phyloP scores from a whole-genome alignment of 441 rosid species.

The Melastoma candidum region DNA sequence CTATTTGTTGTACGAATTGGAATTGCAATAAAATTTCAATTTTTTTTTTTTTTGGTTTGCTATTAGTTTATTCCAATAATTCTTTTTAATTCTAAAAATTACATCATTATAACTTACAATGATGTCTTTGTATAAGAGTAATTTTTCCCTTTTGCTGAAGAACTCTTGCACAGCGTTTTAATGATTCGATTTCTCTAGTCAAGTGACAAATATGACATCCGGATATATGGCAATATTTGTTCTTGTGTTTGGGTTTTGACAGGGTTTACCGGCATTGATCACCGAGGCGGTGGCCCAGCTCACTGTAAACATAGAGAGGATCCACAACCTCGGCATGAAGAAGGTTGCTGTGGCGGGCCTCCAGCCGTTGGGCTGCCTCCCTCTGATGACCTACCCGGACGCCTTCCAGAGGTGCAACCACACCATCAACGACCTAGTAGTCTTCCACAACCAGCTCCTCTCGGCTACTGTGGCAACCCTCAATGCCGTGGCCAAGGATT shows the following conservation, averaged over 20 bases:
- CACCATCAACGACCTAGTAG: constrained; percentile 2
- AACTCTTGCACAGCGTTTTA: too few species aligned
- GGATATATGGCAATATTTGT: too few species aligned
- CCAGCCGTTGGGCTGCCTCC: constrained; percentile 12
- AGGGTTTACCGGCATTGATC: constrained; percentile 12
- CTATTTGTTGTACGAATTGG: too few species aligned
- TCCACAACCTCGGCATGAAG: constrained; percentile 8
- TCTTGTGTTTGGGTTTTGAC: background rate
- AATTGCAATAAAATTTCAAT: too few species aligned
- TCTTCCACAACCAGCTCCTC: constrained; percentile 11
- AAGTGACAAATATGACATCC: too few species aligned
- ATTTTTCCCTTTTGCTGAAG: too few species aligned
- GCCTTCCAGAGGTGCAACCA: constrained; percentile 9
- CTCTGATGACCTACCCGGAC: background rate
- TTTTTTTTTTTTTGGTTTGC: too few species aligned
- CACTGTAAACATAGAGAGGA: constrained; percentile 1
- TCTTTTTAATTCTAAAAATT: too few species aligned
- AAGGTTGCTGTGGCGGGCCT: constrained; percentile 5
- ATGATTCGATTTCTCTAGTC: too few species aligned
- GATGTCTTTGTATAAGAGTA: too few species aligned
- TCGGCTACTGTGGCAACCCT: constrained; percentile 1
- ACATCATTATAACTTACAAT: too few species aligned
- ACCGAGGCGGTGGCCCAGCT: constrained; percentile 9
- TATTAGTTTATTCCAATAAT: too few species aligned
- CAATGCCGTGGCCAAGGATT: constrained; percentile 4